These are phyloP conservation scores for Crithidia fasciculata DNA, from an alignment of 208 protist species.

Conservation along the genomic window DNA sequence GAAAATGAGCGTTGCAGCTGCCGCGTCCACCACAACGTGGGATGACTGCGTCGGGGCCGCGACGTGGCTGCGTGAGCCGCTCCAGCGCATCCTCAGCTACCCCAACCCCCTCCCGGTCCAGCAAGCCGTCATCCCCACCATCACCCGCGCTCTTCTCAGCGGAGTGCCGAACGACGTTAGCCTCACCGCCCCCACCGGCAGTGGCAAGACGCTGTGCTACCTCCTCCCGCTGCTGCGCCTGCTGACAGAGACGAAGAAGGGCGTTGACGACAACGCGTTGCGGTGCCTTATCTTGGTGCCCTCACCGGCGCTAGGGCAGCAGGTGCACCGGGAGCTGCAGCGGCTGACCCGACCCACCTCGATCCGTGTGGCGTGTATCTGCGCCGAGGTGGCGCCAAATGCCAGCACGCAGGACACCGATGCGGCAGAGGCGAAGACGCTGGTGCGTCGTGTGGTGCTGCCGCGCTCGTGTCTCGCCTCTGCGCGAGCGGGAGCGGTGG, in stretches of 20 bases:
- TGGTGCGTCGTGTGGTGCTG: constrained; percentile 52
- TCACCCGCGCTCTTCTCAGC: constrained; percentile 67
- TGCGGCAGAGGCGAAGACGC: constrained; percentile 48
- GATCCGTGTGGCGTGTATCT: constrained; percentile 69
- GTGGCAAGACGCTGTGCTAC: constrained; percentile 92
- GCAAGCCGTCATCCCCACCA: constrained; percentile 69
- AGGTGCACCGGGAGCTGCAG: constrained; percentile 76
- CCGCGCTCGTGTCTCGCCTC: not conserved
- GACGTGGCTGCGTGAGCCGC: constrained; percentile 66
- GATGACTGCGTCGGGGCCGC: constrained; percentile 20
- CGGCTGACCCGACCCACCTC: constrained; percentile 71
- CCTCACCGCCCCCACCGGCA: constrained; percentile 90
- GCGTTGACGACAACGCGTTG: constrained; percentile 62
- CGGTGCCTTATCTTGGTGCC: constrained; percentile 86
- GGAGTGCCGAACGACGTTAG: constrained; percentile 87
- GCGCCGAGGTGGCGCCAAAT: constrained; percentile 34
- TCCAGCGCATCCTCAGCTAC: constrained; percentile 67
- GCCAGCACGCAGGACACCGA: constrained; percentile 2
- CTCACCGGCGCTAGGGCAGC: constrained; percentile 76
- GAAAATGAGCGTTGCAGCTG: not conserved
- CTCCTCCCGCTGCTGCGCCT: constrained; percentile 78
- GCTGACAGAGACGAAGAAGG: constrained; percentile 60
- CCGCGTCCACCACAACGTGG: constrained; percentile 18
- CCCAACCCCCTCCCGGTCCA: constrained; percentile 82
- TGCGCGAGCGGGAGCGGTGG: not conserved